A percentile compares a stretch with the other conserved stretches of the same genome.
phyloP scores from a whole-genome alignment of 2,329 filamentous ascomycete species.

The Achaetomium macrosporum region DNA sequence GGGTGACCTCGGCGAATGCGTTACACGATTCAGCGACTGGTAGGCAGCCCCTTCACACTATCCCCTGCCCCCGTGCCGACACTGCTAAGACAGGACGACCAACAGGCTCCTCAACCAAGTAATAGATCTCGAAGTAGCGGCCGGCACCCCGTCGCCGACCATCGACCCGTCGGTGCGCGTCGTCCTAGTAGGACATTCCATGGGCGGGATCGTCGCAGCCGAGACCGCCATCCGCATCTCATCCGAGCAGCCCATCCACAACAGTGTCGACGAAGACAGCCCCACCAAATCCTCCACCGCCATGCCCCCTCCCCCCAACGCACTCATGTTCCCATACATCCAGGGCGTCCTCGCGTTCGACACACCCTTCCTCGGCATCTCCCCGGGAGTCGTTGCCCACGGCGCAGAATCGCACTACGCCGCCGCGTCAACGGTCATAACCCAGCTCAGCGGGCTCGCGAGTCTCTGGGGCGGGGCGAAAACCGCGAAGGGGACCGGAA shows the following conservation, averaged over 20 bases:
- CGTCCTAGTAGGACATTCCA: conserved; percentile 80
- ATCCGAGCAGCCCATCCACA: conserved; percentile 49
- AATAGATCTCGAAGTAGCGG: conserved; percentile 86
- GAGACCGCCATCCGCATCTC: conserved; percentile 74
- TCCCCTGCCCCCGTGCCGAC: neutral
- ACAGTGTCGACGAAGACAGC: conserved; percentile 33
- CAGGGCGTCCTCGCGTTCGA: conserved; percentile 89
- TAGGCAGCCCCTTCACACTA: conserved; percentile 30
- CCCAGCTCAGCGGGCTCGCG: conserved; percentile 59
- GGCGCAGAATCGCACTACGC: conserved; percentile 83
- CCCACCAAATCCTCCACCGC: conserved; percentile 33
- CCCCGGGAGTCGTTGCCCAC: conserved; percentile 76
- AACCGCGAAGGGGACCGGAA: conserved; percentile 26
- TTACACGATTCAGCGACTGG: conserved; percentile 71
- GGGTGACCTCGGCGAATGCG: conserved; percentile 66
- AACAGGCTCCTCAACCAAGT: conserved; percentile 79
- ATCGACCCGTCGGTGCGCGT: conserved; percentile 79
- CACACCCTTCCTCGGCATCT: conserved; percentile 82
- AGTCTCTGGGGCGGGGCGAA: conserved; percentile 58
- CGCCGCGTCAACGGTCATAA: conserved; percentile 62
- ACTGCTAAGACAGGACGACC: neutral
- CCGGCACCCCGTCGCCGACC: conserved; percentile 73
- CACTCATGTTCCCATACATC: conserved; percentile 88
- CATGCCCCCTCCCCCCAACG: conserved; percentile 39
- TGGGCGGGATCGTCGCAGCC: conserved; percentile 90